These are phyloP conservation scores for Pyrenopolyporus hunteri DNA, from an alignment of 495 filamentous ascomycete species.

Conservation along the genomic window DNA sequence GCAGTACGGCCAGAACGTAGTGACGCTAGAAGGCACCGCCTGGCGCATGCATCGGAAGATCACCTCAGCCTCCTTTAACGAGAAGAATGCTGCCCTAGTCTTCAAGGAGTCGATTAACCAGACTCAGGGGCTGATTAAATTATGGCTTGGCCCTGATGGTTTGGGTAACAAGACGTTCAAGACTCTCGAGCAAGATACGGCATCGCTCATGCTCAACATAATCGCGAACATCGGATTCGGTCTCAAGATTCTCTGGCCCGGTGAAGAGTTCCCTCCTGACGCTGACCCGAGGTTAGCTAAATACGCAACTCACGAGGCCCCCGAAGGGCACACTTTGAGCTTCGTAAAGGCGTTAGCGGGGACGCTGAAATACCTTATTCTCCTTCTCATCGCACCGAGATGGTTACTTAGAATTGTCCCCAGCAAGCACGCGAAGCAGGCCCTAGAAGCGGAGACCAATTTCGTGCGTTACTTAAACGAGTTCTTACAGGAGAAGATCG, in stretches of 20 bases:
- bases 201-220: constrained; percentile 68
- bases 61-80: constrained; percentile 70
- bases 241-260: constrained; percentile 62
- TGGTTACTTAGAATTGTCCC: constrained; percentile 58
- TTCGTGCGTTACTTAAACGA: constrained; percentile 70
- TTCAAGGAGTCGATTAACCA: constrained; percentile 66
- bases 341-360: constrained; percentile 61
- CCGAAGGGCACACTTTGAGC: constrained; percentile 62
- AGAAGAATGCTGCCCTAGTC: constrained; percentile 71
- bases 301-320: constrained; percentile 52
- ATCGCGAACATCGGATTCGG: constrained; percentile 73
- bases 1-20: constrained; percentile 68
- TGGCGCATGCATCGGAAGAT: constrained; percentile 75
- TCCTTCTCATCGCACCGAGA: constrained; percentile 57
- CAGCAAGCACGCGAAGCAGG: constrained; percentile 52
- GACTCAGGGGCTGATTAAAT: constrained; percentile 58
- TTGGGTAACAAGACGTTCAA: constrained; percentile 52
- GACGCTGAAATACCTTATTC: constrained; percentile 60
- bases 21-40: constrained; percentile 64
- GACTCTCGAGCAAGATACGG: constrained; percentile 62
- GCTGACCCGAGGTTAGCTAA: constrained; percentile 48
- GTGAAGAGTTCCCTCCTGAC: constrained; percentile 48
- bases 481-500: constrained; percentile 61
- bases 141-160: constrained; percentile 52
- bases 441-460: constrained; percentile 60